Evolutionary conservation across 2,329 filamentous ascomycete species (phyloP).

Genomic region (Davidsoniella virescens): DNA sequence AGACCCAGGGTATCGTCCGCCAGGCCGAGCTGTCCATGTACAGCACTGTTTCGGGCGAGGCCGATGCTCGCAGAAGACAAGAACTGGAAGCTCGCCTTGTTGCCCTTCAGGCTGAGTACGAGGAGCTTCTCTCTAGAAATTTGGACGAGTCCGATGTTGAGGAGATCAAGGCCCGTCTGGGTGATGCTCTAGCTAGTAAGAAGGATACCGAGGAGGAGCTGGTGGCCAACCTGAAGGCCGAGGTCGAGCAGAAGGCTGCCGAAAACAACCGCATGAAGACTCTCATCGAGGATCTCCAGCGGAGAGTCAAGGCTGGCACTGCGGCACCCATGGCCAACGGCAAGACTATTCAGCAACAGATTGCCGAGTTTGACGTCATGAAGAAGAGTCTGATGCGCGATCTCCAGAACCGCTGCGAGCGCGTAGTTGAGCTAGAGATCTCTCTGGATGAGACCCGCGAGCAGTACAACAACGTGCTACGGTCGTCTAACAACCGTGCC

Average conservation of each 20-base stretch:
- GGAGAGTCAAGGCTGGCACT: constrained; percentile 48
- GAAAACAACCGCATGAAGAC: constrained; percentile 71
- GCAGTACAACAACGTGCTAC: constrained; percentile 97
- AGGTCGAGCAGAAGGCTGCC: constrained; percentile 59
- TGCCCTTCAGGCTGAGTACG: constrained; percentile 65
- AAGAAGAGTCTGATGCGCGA: constrained; percentile 99
- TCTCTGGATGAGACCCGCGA: constrained; percentile 92
- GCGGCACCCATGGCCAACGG: constrained; percentile 51
- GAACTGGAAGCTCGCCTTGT: constrained; percentile 65
- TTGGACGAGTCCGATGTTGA: constrained; percentile 64
- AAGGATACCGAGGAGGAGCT: constrained; percentile 58
- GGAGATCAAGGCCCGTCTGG: constrained; percentile 66
- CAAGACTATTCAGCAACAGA: constrained; percentile 93
- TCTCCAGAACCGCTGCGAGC: constrained; percentile 92
- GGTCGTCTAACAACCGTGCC: constrained; percentile 91
- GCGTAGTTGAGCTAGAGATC: constrained; percentile 95
- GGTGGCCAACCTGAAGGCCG: constrained; percentile 59
- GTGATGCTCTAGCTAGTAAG: constrained; percentile 59
- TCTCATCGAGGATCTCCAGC: constrained; percentile 65
- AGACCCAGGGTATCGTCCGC: constrained; percentile 81
- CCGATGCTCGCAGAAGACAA: constrained; percentile 50
- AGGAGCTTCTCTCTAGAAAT: constrained; percentile 65
- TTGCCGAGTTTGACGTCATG: constrained; percentile 97
- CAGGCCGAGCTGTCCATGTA: constrained; percentile 81
- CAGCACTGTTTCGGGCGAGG: constrained; percentile 46